Conservation (phyloP, 2,329 filamentous ascomycete genomes). For the Phoma sp. region DNA sequence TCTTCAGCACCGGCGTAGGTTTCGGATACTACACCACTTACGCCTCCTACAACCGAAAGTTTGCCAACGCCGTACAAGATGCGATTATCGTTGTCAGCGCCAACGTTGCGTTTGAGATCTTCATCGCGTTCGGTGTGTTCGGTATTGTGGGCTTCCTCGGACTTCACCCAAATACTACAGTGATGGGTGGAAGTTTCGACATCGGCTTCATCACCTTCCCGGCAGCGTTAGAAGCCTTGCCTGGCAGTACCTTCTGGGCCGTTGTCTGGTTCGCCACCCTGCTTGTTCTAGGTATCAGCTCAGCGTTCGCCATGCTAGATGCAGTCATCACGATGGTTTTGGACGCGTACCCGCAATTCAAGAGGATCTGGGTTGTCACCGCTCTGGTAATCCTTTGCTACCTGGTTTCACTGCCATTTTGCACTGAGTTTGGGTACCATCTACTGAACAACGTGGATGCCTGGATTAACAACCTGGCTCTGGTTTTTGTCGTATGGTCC, state of each 20-base stretch:
- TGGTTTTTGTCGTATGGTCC: conserved; percentile 56
- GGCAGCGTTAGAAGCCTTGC: background rate
- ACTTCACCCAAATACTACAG: background rate
- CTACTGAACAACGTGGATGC: conserved; percentile 59
- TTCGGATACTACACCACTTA: conserved; percentile 58
- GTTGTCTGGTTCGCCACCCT: background rate
- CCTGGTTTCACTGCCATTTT: conserved; percentile 61
- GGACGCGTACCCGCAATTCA: conserved; percentile 56
- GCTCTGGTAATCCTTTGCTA: conserved; percentile 56
- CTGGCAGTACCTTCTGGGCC: background rate
- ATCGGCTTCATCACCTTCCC: background rate
- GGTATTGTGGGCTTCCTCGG: background rate
- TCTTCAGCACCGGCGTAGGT: conserved; percentile 60
- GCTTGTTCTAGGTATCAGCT: background rate
- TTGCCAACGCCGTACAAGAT: conserved; percentile 64
- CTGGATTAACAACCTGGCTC: conserved; percentile 61
- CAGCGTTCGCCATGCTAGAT: conserved; percentile 55
- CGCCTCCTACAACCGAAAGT: conserved; percentile 61
- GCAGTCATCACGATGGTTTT: conserved; percentile 51
- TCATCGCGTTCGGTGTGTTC: conserved; percentile 25
- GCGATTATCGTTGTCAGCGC: conserved; percentile 60
- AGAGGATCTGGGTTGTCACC: conserved; percentile 56
- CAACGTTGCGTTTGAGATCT: conserved; percentile 62
- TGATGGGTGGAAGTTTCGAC: background rate
- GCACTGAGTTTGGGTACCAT: conserved; percentile 62